phyloP scores from a whole-genome alignment of 1,284 basidiomycete genomes.

The Boletellus deceptivus region DNA sequence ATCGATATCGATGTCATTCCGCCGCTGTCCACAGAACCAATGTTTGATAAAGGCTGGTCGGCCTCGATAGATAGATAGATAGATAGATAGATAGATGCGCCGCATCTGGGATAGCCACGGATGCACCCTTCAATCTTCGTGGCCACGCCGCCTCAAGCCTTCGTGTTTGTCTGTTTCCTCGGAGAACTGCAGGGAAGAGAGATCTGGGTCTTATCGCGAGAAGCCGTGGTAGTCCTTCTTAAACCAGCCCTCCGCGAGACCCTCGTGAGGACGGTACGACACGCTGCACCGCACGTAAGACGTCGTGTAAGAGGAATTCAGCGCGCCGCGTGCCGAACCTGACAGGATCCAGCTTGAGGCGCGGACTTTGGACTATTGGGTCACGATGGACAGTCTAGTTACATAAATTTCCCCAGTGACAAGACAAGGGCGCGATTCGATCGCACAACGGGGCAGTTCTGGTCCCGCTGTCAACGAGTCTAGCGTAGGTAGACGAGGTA shows the following conservation, averaged over 20 bases:
- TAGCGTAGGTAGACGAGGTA: neutral
- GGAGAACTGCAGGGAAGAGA: slow-evolving; percentile 10
- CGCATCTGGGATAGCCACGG: too few species aligned
- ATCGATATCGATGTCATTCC: slow-evolving; percentile 8
- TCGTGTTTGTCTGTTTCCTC: slow-evolving; percentile 13
- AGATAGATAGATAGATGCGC: slow-evolving; percentile 1
- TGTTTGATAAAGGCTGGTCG: too few species aligned
- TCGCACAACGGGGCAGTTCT: slow-evolving; percentile 4
- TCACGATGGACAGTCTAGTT: neutral
- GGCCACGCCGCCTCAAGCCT: slow-evolving; percentile 9
- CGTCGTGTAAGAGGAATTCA: neutral
- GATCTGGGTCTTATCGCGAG: slow-evolving; percentile 16
- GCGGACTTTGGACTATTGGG: neutral
- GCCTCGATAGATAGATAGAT: slow-evolving; percentile 14
- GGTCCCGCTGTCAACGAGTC: neutral
- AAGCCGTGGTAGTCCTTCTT: neutral
- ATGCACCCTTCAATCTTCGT: slow-evolving; percentile 7
- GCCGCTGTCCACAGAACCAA: too few species aligned
- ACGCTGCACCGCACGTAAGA: too few species aligned
- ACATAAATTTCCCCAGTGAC: slow-evolving; percentile 6
- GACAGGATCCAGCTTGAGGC: neutral
- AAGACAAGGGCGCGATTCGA: slow-evolving; percentile 8
- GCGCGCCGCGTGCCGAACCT: neutral
- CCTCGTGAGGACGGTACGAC: too few species aligned
- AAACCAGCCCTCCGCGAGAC: too few species aligned